Conservation (phyloP, 768 basidiomycete genomes). For the Panellus pusillus region DNA sequence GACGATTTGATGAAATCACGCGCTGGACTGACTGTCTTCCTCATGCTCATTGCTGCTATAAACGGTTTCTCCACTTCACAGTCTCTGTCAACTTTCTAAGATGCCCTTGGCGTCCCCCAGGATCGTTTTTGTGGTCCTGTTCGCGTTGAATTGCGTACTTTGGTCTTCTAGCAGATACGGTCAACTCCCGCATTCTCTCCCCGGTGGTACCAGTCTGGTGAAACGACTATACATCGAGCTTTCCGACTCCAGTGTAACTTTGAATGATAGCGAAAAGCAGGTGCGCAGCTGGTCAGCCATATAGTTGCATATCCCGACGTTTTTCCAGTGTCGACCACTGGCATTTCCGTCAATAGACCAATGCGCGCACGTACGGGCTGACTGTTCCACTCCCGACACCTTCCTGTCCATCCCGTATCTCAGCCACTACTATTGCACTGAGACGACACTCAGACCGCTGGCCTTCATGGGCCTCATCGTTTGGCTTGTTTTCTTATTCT, state of each 20-base stretch:
- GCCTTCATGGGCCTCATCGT: conserved; percentile 63
- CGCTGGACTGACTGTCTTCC: conserved; percentile 1
- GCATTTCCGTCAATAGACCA: conserved; percentile 53
- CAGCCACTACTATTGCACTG: conserved; percentile 68
- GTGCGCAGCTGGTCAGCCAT: conserved; percentile 20
- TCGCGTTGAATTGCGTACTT: conserved; percentile 60
- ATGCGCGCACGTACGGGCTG: conserved; percentile 59
- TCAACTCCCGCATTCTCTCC: conserved; percentile 28
- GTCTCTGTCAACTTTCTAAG: background rate
- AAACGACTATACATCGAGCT: conserved; percentile 44
- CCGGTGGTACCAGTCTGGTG: conserved; percentile 37
- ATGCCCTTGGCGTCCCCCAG: conserved; percentile 54
- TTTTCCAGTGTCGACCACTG: conserved; percentile 64
- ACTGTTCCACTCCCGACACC: conserved; percentile 61
- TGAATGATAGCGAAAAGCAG: conserved; percentile 26
- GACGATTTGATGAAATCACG: no score
- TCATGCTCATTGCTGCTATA: background rate
- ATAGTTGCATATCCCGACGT: background rate
- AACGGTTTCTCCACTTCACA: background rate
- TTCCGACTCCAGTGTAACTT: conserved; percentile 27
- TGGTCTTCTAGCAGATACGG: conserved; percentile 65
- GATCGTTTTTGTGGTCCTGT: conserved; percentile 48
- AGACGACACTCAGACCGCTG: conserved; percentile 52
- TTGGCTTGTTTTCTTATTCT: conserved; percentile 93
- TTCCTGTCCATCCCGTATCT: conserved; percentile 73